A percentile compares a stretch with the other conserved stretches of the same genome.
Evolutionary conservation across 148 eudicot genomes (phyloP).

Genomic region (Limonium bicolor): DNA sequence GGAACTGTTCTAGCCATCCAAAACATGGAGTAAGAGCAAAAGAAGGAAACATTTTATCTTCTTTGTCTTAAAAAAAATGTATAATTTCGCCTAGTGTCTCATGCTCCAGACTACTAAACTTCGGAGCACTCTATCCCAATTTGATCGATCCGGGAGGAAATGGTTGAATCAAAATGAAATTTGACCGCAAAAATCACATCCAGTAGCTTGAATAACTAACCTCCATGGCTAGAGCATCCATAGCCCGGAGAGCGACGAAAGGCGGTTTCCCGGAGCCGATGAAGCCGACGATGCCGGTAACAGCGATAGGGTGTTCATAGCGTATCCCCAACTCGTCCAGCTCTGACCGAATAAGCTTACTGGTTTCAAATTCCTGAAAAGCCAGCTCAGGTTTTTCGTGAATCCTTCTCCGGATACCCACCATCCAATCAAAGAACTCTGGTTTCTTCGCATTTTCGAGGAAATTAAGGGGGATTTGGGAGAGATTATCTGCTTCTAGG

Average conservation of each 20-base stretch:
- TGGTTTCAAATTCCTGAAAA: conserved; percentile 67
- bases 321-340: conserved; percentile 51
- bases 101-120: no score
- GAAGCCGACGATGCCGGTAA: conserved; percentile 70
- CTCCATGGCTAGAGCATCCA: conserved; percentile 87
- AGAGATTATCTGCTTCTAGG: conserved; percentile 3
- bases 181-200: no score
- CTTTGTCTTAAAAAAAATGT: no score
- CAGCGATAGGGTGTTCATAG: conserved; percentile 68
- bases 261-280: conserved; percentile 58
- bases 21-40: no score
- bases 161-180: no score
- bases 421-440: conserved; percentile 27
- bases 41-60: no score
- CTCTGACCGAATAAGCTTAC: conserved; percentile 48
- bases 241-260: conserved; percentile 73
- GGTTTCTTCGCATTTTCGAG: conserved; percentile 20
- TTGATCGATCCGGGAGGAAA: no score
- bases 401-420: conserved; percentile 41
- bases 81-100: no score
- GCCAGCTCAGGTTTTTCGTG: conserved; percentile 80
- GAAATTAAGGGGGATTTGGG: conserved; percentile 26
- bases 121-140: no score
- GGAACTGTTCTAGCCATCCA: no score
- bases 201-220: no score